Evolutionary conservation across 1,284 basidiomycete species (phyloP).

Genomic region (Fomitopsis palustris): DNA sequence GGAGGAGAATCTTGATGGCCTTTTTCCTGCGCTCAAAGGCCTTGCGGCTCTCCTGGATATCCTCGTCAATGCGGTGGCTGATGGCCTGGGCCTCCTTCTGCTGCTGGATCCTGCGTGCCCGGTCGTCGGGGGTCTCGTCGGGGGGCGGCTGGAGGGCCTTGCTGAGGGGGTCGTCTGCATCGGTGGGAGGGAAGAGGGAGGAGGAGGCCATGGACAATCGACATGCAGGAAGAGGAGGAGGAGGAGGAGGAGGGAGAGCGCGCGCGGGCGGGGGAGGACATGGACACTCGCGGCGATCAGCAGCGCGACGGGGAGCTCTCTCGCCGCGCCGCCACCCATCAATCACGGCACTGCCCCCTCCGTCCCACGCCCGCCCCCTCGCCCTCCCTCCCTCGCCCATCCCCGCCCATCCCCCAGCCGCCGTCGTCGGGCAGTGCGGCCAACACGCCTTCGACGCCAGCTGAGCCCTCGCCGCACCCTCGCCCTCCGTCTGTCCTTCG

Average conservation of each 20-base stretch:
- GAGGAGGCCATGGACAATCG: background rate
- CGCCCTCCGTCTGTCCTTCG: background rate
- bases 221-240: background rate
- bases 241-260: background rate
- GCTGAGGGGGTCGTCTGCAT: constrained; percentile 33
- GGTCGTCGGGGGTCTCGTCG: constrained; percentile 46
- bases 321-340: constrained; percentile 3
- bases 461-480: background rate
- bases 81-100: constrained; percentile 43
- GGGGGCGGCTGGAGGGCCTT: constrained; percentile 31
- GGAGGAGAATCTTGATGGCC: constrained; percentile 59
- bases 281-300: background rate
- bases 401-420: background rate
- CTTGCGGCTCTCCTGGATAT: constrained; percentile 48
- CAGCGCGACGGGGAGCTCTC: background rate
- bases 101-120: constrained; percentile 33
- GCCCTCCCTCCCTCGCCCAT: background rate
- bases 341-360: constrained; percentile 7
- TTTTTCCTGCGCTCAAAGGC: constrained; percentile 49
- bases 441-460: background rate
- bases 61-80: constrained; percentile 55
- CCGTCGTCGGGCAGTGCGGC: no score
- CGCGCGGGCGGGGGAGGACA: background rate
- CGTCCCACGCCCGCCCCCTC: background rate
- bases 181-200: constrained; percentile 3